Percentiles rank a stretch among this genome's conserved stretches.
Conservation (phyloP, 2,329 filamentous ascomycete genomes). For the Fusarium vanettenii region DNA sequence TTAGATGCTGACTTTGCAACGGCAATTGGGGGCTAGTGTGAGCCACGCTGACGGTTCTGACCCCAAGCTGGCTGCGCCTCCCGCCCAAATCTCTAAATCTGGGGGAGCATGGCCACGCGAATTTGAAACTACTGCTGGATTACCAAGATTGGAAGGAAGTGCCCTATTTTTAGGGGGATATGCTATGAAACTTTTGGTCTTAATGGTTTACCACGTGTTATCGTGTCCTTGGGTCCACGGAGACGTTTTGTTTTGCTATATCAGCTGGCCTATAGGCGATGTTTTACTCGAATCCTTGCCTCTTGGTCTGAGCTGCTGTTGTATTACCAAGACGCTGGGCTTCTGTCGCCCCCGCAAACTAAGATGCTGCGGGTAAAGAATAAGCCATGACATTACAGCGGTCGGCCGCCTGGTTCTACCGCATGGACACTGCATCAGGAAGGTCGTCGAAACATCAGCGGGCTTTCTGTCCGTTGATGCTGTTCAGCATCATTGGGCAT, state of each 20-base stretch:
- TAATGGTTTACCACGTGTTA: not conserved
- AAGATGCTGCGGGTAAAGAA: not conserved
- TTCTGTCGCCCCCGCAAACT: not conserved
- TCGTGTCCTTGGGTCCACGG: not conserved
- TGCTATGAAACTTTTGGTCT: not conserved
- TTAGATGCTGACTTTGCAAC: constrained; percentile 24
- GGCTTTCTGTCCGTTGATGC: not conserved
- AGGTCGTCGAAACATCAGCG: not conserved
- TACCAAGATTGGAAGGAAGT: not conserved
- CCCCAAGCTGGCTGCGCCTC: constrained; percentile 30
- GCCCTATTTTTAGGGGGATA: constrained; percentile 4
- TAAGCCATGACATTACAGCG: not conserved
- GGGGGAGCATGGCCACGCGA: not conserved
- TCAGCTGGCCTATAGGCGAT: not conserved
- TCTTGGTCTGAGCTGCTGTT: not conserved
- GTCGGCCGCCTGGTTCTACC: not conserved
- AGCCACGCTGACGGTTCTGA: no score
- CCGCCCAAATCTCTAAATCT: not conserved
- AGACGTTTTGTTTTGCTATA: not conserved
- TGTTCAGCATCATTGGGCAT: not conserved
- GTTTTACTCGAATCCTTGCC: not conserved
- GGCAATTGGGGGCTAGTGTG: not conserved
- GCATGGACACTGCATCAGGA: not conserved
- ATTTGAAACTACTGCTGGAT: constrained; percentile 12
- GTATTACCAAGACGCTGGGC: not conserved